These are phyloP conservation scores for Apiotrichum montevideense DNA, from an alignment of 1,284 basidiomycete genomes.

Conservation along the genomic window DNA sequence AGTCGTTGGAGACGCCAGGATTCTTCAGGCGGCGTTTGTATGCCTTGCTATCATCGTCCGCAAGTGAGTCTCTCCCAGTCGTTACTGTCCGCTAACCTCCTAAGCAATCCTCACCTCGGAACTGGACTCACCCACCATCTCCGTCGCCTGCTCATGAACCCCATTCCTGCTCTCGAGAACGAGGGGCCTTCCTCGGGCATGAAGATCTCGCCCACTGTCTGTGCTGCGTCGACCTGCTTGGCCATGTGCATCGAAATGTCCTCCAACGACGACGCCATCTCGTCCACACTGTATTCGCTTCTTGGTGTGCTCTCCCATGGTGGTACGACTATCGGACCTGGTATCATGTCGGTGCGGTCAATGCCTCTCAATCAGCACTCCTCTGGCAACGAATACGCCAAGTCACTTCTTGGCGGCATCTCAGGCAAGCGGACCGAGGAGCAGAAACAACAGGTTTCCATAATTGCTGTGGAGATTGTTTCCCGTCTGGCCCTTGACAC, in stretches of 20 bases:
- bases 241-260: conserved; percentile 84
- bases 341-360: conserved; percentile 25
- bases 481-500: conserved; percentile 77
- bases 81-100: background rate
- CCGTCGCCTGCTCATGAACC: conserved; percentile 80
- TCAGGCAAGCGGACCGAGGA: conserved; percentile 58
- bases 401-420: background rate
- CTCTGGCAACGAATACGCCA: conserved; percentile 1
- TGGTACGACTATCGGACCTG: conserved; percentile 46
- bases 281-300: conserved; percentile 93
- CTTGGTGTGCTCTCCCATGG: conserved; percentile 79
- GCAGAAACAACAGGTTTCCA: conserved; percentile 74
- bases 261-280: conserved; percentile 80
- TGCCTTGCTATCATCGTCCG: conserved; percentile 54
- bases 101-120: conserved; percentile 73
- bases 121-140: conserved; percentile 70
- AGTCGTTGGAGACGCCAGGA: conserved; percentile 62
- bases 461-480: conserved; percentile 84
- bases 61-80: conserved; percentile 53
- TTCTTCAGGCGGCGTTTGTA: conserved; percentile 40
- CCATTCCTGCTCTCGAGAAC: conserved; percentile 79
- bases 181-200: conserved; percentile 54
- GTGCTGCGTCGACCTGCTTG: conserved; percentile 81
- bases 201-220: conserved; percentile 57
- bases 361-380: conserved; percentile 7